Conservation (phyloP, 179 eudicot genomes). For the Camellia oleifera region DNA sequence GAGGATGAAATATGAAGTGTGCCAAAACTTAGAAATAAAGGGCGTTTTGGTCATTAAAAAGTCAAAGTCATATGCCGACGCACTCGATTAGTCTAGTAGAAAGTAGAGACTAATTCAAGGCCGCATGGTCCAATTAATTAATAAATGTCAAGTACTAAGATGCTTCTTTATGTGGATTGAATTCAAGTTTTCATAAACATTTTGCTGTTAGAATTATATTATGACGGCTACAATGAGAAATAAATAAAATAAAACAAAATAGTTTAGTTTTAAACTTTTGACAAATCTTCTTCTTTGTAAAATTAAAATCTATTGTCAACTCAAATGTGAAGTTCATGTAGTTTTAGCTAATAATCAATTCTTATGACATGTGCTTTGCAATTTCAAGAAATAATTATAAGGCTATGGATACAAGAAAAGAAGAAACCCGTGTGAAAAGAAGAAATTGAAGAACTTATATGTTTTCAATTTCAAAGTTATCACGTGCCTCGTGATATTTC, state of each 20-base stretch:
- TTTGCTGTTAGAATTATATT: neutral
- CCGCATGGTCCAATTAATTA: conserved; percentile 4
- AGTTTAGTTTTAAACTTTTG: neutral
- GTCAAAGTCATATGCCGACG: conserved; percentile 4
- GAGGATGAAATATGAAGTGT: neutral
- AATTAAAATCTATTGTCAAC: too few species aligned
- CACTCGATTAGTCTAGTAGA: neutral
- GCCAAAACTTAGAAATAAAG: neutral
- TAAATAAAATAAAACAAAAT: too few species aligned
- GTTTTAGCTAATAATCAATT: too few species aligned
- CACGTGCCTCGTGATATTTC: too few species aligned
- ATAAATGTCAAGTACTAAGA: neutral
- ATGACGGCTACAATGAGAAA: neutral
- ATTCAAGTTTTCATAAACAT: neutral
- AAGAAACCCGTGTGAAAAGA: too few species aligned
- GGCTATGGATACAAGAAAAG: too few species aligned
- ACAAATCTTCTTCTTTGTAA: too few species aligned
- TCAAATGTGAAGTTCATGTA: too few species aligned
- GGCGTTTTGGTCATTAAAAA: conserved; percentile 10
- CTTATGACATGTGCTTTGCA: too few species aligned
- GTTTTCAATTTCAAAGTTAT: too few species aligned
- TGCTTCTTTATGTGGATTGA: neutral
- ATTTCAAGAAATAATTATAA: too few species aligned
- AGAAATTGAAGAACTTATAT: too few species aligned
- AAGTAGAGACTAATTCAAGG: neutral